A percentile compares a stretch with the other conserved stretches of the same genome.
Conservation (phyloP, 2,329 filamentous ascomycete genomes). For the Stemphylium vesicarium region DNA sequence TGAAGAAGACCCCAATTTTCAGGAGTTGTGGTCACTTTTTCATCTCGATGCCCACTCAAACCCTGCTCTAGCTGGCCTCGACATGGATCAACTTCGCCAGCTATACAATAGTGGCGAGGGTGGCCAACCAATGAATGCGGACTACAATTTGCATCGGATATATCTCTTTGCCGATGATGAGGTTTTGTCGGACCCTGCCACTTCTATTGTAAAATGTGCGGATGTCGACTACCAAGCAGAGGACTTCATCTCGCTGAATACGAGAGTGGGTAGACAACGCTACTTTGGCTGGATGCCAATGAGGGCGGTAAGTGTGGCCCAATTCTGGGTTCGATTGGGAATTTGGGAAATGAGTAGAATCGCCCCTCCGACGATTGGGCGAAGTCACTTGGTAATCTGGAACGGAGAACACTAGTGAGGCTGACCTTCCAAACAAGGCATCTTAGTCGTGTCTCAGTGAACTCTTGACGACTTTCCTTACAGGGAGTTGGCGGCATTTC, state of each 20-base stretch:
- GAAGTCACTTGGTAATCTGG: slow-evolving; percentile 11
- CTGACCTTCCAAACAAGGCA: no score
- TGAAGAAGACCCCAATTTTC: slow-evolving; percentile 11
- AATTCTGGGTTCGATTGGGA: slow-evolving; percentile 6
- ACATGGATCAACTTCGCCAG: slow-evolving; percentile 19
- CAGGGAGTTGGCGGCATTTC: no score
- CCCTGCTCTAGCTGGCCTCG: slow-evolving; percentile 11
- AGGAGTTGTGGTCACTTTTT: slow-evolving; percentile 18
- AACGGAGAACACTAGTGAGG: background rate
- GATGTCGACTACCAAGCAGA: slow-evolving; percentile 14
- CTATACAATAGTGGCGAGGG: slow-evolving; percentile 17
- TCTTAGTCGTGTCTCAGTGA: no score
- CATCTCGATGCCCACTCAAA: slow-evolving; percentile 22
- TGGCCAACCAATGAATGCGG: slow-evolving; percentile 15
- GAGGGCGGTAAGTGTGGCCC: background rate
- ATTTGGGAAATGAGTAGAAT: background rate
- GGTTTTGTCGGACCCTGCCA: slow-evolving; percentile 4
- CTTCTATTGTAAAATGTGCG: slow-evolving; percentile 13
- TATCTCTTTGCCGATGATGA: slow-evolving; percentile 19
- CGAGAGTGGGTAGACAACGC: slow-evolving; percentile 8
- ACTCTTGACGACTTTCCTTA: no score
- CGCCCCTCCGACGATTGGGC: slow-evolving; percentile 8
- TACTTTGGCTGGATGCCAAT: slow-evolving; percentile 19
- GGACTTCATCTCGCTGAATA: slow-evolving; percentile 7
- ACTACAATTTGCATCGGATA: slow-evolving; percentile 7